Percentiles rank a stretch among this genome's conserved stretches.
phyloP scores from a whole-genome alignment of 2,329 filamentous ascomycete species.

The Claviceps sorghi region DNA sequence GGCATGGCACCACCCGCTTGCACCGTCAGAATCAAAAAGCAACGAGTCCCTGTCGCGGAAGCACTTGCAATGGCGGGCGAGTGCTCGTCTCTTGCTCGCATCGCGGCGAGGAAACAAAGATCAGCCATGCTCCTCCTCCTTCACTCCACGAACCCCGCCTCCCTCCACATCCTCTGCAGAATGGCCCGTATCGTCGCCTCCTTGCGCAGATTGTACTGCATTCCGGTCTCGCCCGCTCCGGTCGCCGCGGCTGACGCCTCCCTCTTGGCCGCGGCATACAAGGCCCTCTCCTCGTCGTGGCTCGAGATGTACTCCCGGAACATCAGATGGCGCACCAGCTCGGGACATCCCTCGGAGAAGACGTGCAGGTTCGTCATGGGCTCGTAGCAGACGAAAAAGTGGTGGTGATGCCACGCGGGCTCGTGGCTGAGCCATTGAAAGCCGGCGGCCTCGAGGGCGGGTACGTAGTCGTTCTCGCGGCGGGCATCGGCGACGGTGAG shows the following conservation, averaged over 20 bases:
- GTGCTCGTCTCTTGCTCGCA: too few species aligned
- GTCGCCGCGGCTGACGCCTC: conserved; percentile 1
- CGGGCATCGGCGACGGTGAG: conserved; percentile 25
- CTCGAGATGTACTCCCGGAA: conserved; percentile 28
- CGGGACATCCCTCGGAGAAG: conserved; percentile 27
- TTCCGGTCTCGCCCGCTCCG: conserved; percentile 16
- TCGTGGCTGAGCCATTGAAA: too few species aligned
- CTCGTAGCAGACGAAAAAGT: conserved; percentile 23
- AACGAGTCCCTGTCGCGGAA: too few species aligned
- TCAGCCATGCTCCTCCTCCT: too few species aligned
- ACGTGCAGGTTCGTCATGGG: conserved; percentile 33
- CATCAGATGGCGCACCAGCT: conserved; percentile 25
- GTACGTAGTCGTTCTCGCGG: conserved; percentile 28
- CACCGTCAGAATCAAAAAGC: too few species aligned
- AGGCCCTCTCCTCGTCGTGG: conserved; percentile 21
- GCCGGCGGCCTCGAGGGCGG: conserved; percentile 21
- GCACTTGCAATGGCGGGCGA: too few species aligned
- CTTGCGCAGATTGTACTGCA: conserved; percentile 27
- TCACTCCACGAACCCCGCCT: background rate
- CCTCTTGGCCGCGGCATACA: conserved; percentile 19
- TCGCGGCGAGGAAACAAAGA: too few species aligned
- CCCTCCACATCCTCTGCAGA: conserved; percentile 11
- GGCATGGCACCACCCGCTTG: too few species aligned
- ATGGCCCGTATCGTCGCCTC: conserved; percentile 24
- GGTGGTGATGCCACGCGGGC: too few species aligned